phyloP scores from a whole-genome alignment of 345 rosid species.

The Mallotus nudiflorus region DNA sequence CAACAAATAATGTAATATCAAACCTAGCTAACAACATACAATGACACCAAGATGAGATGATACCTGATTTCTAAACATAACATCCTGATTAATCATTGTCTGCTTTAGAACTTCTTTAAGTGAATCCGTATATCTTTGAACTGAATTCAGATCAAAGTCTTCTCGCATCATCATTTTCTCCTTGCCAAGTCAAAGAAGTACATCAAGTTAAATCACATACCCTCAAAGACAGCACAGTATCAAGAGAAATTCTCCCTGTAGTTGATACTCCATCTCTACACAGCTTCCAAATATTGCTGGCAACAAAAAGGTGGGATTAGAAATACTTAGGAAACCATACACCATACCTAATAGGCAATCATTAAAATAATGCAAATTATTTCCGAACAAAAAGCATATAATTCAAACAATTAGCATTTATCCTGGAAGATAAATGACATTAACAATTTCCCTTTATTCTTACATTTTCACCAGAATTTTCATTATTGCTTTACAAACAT shows the following conservation, averaged over 20 bases:
- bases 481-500: too few relatives aligned
- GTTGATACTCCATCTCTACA: conserved; percentile 9
- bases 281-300: neutral
- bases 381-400: neutral
- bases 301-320: neutral
- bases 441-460: too few relatives aligned
- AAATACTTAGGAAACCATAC: too few relatives aligned
- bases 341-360: too few relatives aligned
- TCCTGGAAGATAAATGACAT: too few relatives aligned
- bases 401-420: neutral
- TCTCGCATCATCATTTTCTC: conserved; percentile 33
- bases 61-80: conserved; percentile 48
- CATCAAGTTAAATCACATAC: conserved; percentile 20
- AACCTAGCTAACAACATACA: neutral
- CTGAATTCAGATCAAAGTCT: conserved; percentile 37
- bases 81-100: conserved; percentile 49
- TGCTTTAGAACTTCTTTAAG: conserved; percentile 34
- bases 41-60: neutral
- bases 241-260: neutral
- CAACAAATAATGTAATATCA: neutral
- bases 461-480: too few relatives aligned
- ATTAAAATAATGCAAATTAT: neutral
- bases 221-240: conserved; percentile 10
- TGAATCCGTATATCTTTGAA: conserved; percentile 25
- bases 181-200: conserved; percentile 12